Evolutionary conservation across 2,329 filamentous ascomycete species (phyloP), one percentile per base, ranked within the genome.

Genomic region (Colletotrichum ledebouriae): DNA sequence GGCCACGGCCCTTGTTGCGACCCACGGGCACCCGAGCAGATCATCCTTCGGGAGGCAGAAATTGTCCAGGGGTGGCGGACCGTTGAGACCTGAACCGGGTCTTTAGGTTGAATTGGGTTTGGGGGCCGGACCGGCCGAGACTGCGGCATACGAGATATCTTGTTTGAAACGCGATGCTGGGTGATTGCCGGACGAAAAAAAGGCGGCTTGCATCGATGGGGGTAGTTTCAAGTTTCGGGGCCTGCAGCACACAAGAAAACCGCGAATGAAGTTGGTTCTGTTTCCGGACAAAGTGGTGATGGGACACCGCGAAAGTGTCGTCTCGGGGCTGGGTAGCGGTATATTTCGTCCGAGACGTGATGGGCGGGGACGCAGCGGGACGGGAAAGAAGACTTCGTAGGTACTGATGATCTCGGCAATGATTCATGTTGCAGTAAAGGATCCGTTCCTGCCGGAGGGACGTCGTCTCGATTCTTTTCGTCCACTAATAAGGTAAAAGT

Each of bases 61-160:
- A 49, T 52, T 13, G 29, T 37, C 47, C 59, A 37, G 46, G 56
- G 65, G 39, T 29, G 49, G 20, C 42, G n/a, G 13, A 39, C 41
- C 20, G 33, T 61, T 47, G 52, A 57, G 55, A 59, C 42, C 41
- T 65, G 55, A 50, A 47, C 49, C 37, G 58, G 58, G 58, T 29
- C 34, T 15, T 50, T 17, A 20, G 25, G 46, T 50, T 33, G 57
- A 50, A 56, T 46, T 55, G 17, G 39, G 41, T 60, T 59, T 65
- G 65, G 65, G 65, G 61, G 65, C 65, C 65, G 65, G 65, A 68
- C 65, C 65, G 65, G 49, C 65, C 65, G 65, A 68, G n/a, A 37
- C 25, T 46, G 56, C 56, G n/a, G 41, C 56, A 41, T 56, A 61
- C 56, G 55, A 33, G 42, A 65, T 56, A 58, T 56, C 57, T 59